A percentile compares a stretch with the other conserved stretches of the same genome.
Conservation (phyloP, 805 yeast genomes). For the Debaryomyces tyrocola region DNA sequence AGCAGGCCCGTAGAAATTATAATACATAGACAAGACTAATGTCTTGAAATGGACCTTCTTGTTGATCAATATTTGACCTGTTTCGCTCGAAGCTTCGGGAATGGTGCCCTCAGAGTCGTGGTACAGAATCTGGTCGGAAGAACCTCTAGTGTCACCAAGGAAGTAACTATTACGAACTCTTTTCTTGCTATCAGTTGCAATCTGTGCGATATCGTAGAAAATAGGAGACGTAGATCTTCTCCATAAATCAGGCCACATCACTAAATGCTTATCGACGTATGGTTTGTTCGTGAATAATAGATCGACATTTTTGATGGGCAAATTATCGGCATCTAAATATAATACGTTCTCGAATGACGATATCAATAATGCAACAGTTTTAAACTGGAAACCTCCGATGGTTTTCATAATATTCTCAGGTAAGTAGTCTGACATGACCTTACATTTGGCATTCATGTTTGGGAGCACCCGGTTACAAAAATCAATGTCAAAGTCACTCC, state of each 20-base stretch:
- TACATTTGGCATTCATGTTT: slow-evolving; percentile 31
- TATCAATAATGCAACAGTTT: slow-evolving; percentile 36
- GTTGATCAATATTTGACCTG: slow-evolving; percentile 39
- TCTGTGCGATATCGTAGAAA: slow-evolving; percentile 34
- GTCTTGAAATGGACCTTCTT: slow-evolving; percentile 31
- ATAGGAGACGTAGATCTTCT: slow-evolving; percentile 38
- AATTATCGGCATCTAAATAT: slow-evolving; percentile 41
- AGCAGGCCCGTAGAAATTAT: slow-evolving; percentile 37
- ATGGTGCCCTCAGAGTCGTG: slow-evolving; percentile 32
- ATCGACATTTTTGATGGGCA: slow-evolving; percentile 38
- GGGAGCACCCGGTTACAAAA: slow-evolving; percentile 35
- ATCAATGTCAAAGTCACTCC: slow-evolving; percentile 31
- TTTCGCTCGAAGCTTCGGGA: slow-evolving; percentile 40
- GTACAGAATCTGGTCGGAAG: slow-evolving; percentile 11
- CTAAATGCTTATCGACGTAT: slow-evolving; percentile 24
- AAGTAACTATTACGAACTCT: slow-evolving; percentile 28
- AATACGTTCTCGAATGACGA: slow-evolving; percentile 36
- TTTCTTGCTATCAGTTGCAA: slow-evolving; percentile 18
- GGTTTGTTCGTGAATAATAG: slow-evolving; percentile 33
- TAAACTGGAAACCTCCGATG: slow-evolving; percentile 33
- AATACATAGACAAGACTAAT: slow-evolving; percentile 35
- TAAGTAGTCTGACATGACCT: slow-evolving; percentile 49
- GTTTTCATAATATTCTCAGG: slow-evolving; percentile 19
- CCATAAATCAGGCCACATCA: slow-evolving; percentile 46
- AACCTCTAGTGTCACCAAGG: slow-evolving; percentile 25